Evolutionary conservation across 2,329 filamentous ascomycete genomes (phyloP), one percentile per base, ranked within the genome.

Genomic region (Alternaria longipes): DNA sequence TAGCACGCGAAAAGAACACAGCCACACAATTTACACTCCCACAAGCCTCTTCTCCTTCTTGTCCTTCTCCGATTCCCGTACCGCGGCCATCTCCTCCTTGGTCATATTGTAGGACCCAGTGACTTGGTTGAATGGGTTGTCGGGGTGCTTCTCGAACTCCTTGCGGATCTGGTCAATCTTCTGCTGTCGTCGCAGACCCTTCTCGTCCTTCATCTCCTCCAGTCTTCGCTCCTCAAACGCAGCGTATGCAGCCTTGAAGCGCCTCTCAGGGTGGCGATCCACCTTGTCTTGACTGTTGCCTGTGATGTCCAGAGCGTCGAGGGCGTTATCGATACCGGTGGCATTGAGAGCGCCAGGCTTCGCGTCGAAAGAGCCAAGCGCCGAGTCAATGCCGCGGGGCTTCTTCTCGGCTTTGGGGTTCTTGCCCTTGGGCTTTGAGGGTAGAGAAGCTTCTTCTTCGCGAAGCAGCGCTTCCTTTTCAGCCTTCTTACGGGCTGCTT

Each of bases 41-140:
- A 51, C 85, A 66, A 96, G 81, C 59, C 91, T 86, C 71, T 82
- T 81, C 84, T 97, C 94, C 65, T 92, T 89, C 85, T 91, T 93
- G 68, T 80, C 76, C 81, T 85, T 89, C 82, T 97, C 92, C 56
- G 84, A 79, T 42, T 88, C 82, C 75, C 84, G 87, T 60, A 94
- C 81, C 50, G 87, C 84, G 50, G 84, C 84, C 45, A 97, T 73
- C 72, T 99, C 94, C 4, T 93, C 92, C 80, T 87, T 90, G 22
- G 85, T 87, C 55, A 92, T 87, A 79, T 99, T 92, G 81, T 93
- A 96, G 3, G 84, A 79, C 2, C 89, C 91, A 53, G 84, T 87
- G 16, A 90, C 89, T 82, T 97, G 92, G 81, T 97, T 97, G 82
- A 97, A 95, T 14, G 95, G 95, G 79, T 99, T 99, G 72, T 98